Evolutionary conservation across 2,329 filamentous ascomycete genomes (phyloP).

Genomic region (Penicillium expansum): DNA sequence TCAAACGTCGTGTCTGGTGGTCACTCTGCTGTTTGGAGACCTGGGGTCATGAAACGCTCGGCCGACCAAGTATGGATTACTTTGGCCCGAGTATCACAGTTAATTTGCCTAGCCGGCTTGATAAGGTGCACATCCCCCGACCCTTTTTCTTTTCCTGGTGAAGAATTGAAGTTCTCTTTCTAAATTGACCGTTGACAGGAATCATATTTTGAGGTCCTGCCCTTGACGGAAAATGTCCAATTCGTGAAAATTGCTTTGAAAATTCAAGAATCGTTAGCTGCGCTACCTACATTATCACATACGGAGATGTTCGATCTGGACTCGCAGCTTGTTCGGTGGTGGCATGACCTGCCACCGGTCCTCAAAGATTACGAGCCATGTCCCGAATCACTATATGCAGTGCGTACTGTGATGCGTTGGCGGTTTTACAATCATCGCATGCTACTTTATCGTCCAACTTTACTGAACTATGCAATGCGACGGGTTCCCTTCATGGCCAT

Average conservation of each 20-base stretch:
- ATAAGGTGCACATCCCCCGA: conserved; percentile 17
- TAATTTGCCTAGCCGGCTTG: conserved; percentile 53
- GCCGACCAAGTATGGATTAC: conserved; percentile 65
- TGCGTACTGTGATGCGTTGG: conserved; percentile 74
- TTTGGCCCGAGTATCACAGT: conserved; percentile 64
- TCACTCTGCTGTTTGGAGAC: conserved; percentile 68
- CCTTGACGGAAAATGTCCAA: conserved; percentile 68
- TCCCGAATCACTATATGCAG: conserved; percentile 65
- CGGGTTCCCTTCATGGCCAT: conserved; percentile 48
- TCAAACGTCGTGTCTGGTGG: conserved; percentile 68
- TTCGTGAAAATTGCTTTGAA: conserved; percentile 74
- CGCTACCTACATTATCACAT: conserved; percentile 60
- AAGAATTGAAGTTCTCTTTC: not conserved
- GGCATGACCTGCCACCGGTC: conserved; percentile 65
- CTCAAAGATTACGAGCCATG: conserved; percentile 62
- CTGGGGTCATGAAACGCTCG: conserved; percentile 67
- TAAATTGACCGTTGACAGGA: conserved; percentile 33
- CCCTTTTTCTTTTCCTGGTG: not conserved
- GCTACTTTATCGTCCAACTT: conserved; percentile 67
- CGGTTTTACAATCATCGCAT: conserved; percentile 73
- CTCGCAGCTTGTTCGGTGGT: conserved; percentile 66
- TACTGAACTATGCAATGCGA: conserved; percentile 60
- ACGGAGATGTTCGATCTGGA: conserved; percentile 65
- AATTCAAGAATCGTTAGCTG: conserved; percentile 70
- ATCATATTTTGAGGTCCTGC: conserved; percentile 62